A percentile compares a stretch with the other conserved stretches of the same genome.
Conservation (phyloP, 352 stramenopile species). For the Thalassiosira pacifica region DNA sequence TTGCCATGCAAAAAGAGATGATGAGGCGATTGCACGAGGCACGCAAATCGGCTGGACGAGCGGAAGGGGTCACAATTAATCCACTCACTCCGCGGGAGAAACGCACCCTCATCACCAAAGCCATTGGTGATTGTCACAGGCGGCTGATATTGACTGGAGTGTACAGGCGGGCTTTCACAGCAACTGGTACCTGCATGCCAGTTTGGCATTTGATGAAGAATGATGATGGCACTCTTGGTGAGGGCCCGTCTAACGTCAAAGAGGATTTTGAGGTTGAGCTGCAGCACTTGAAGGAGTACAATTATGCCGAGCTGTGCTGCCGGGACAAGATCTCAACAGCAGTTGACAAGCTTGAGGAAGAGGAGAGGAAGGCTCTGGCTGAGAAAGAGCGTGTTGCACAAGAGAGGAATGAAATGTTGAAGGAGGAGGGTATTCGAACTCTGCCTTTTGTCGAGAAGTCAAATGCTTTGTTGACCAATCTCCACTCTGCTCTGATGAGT, state of each 20-base stretch:
- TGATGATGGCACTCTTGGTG: not conserved
- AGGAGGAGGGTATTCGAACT: not conserved
- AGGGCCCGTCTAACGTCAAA: not conserved
- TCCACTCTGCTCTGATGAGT: too few relatives aligned
- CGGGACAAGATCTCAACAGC: not conserved
- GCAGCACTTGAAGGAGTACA: slow-evolving; percentile 29
- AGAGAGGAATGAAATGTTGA: too few relatives aligned
- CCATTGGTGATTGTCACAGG: slow-evolving; percentile 23
- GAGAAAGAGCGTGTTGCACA: slow-evolving; percentile 1
- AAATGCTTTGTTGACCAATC: too few relatives aligned
- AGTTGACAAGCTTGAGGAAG: not conserved
- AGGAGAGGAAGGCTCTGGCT: not conserved
- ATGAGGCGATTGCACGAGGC: not conserved
- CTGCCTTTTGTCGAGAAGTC: too few relatives aligned
- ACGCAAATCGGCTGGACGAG: not conserved
- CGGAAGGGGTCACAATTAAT: not conserved
- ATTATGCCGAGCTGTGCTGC: not conserved
- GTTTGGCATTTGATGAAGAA: not conserved
- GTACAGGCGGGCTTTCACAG: not conserved
- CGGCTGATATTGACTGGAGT: not conserved
- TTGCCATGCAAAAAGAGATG: not conserved
- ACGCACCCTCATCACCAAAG: slow-evolving; percentile 28
- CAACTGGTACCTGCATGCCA: slow-evolving; percentile 3
- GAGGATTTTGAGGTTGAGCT: not conserved
- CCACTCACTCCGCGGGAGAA: slow-evolving; percentile 6